phyloP scores from a whole-genome alignment of 805 yeast genomes.

The Kuraishia ogatae region DNA sequence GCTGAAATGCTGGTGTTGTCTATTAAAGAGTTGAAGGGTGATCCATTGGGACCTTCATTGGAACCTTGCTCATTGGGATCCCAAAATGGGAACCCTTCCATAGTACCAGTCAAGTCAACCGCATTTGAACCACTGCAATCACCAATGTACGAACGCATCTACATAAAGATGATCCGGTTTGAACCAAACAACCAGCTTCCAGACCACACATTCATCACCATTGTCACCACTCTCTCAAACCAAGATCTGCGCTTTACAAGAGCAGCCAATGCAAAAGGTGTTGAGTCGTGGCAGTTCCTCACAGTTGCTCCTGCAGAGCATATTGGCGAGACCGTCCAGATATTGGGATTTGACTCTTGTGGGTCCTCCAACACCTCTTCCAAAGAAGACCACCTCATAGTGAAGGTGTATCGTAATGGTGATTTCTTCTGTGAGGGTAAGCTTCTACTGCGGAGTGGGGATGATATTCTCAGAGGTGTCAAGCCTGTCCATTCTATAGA shows the following conservation, averaged over 20 bases:
- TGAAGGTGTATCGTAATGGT: conserved; percentile 58
- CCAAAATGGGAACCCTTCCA: too few species aligned
- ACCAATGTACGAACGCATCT: conserved; percentile 46
- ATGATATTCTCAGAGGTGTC: conserved; percentile 24
- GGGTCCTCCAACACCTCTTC: neutral
- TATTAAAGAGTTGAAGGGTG: conserved; percentile 63
- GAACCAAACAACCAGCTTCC: conserved; percentile 9
- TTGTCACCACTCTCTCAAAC: conserved; percentile 45
- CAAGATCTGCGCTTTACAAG: conserved; percentile 49
- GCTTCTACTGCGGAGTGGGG: conserved; percentile 26
- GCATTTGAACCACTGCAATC: conserved; percentile 46
- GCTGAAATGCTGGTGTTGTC: conserved; percentile 64
- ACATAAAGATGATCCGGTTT: conserved; percentile 48
- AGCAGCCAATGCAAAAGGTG: conserved; percentile 52
- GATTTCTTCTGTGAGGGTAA: conserved; percentile 50
- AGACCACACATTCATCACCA: conserved; percentile 37
- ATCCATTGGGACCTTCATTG: conserved; percentile 9
- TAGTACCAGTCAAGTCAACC: conserved; percentile 57
- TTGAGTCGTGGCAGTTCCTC: conserved; percentile 57
- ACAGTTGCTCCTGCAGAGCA: conserved; percentile 65
- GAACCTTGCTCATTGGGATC: neutral
- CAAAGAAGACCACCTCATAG: conserved; percentile 29
- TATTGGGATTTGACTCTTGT: conserved; percentile 45
- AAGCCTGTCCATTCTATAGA: conserved; percentile 23
- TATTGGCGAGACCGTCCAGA: conserved; percentile 61